These are phyloP conservation scores for Anisodus acutangulus DNA, from an alignment of 257 asterid genomes.

Conservation along the genomic window DNA sequence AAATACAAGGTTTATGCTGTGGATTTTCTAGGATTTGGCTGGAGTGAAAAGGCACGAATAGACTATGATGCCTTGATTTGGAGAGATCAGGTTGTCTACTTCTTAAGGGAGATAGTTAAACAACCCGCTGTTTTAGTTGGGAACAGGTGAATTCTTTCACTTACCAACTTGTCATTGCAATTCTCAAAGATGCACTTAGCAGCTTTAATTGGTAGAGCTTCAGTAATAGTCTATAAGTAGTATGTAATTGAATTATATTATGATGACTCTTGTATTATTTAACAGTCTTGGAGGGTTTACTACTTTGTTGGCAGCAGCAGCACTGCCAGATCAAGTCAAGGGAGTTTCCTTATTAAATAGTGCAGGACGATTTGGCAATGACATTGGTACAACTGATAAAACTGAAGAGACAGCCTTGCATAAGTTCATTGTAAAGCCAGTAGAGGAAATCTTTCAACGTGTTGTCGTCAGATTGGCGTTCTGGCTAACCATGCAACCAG, in stretches of 20 bases:
- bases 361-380: constrained; percentile 88
- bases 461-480: constrained; percentile 71
- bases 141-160: constrained; percentile 57
- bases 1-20: constrained; percentile 83
- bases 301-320: constrained; percentile 76
- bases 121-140: constrained; percentile 90
- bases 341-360: constrained; percentile 74
- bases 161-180: constrained; percentile 23
- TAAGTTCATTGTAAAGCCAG: constrained; percentile 61
- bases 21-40: constrained; percentile 91
- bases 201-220: not conserved
- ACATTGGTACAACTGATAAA: constrained; percentile 39
- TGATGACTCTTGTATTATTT: not conserved
- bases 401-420: constrained; percentile 59
- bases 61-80: constrained; percentile 89
- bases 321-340: constrained; percentile 66
- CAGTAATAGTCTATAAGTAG: not conserved
- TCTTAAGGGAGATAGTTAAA: constrained; percentile 73
- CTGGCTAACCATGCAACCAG: constrained; percentile 94
- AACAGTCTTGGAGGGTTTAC: constrained; percentile 98
- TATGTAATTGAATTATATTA: not conserved
- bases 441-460: constrained; percentile 80
- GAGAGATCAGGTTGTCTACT: constrained; percentile 93
- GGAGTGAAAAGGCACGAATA: constrained; percentile 92
- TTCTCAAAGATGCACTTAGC: not conserved